These are phyloP conservation scores for Wakefieldia striispora DNA, from an alignment of 768 basidiomycete genomes.

Conservation along the genomic window DNA sequence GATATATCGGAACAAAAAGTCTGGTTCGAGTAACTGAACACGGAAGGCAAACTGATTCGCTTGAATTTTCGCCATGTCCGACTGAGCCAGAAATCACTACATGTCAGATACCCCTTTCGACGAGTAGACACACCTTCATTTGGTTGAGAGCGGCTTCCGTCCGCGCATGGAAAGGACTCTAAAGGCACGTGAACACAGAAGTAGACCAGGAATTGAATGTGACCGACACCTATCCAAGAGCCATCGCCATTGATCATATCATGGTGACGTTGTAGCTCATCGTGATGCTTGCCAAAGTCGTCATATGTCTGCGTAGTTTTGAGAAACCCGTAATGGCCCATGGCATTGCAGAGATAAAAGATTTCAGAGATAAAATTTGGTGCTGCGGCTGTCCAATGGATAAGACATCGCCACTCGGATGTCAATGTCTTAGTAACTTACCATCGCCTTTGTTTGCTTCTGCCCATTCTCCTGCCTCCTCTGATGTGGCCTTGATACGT, in stretches of 20 bases:
- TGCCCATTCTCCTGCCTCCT: constrained; percentile 78
- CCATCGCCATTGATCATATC: constrained; percentile 74
- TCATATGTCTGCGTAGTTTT: constrained; percentile 77
- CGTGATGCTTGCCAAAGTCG: constrained; percentile 69
- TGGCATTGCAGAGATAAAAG: constrained; percentile 85
- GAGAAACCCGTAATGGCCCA: constrained; percentile 86
- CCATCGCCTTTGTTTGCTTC: constrained; percentile 49
- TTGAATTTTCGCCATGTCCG: constrained; percentile 66
- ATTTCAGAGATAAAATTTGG: constrained; percentile 95
- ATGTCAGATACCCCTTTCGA: neutral
- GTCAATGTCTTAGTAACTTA: constrained; percentile 18
- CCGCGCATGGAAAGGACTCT: constrained; percentile 74
- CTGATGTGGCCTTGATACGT: constrained; percentile 87
- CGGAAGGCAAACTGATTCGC: constrained; percentile 79
- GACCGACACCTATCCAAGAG: constrained; percentile 78
- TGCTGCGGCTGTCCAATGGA: constrained; percentile 44
- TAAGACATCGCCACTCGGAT: neutral
- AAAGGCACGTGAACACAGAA: neutral
- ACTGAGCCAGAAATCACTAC: constrained; percentile 36
- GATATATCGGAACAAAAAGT: constrained; percentile 73
- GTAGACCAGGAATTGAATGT: neutral
- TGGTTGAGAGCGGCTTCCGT: constrained; percentile 75
- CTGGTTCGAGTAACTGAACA: constrained; percentile 84
- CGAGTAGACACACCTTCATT: constrained; percentile 54
- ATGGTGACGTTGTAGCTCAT: constrained; percentile 74